phyloP scores from a whole-genome alignment of 345 rosid species.

The Sonneratia caseolaris region DNA sequence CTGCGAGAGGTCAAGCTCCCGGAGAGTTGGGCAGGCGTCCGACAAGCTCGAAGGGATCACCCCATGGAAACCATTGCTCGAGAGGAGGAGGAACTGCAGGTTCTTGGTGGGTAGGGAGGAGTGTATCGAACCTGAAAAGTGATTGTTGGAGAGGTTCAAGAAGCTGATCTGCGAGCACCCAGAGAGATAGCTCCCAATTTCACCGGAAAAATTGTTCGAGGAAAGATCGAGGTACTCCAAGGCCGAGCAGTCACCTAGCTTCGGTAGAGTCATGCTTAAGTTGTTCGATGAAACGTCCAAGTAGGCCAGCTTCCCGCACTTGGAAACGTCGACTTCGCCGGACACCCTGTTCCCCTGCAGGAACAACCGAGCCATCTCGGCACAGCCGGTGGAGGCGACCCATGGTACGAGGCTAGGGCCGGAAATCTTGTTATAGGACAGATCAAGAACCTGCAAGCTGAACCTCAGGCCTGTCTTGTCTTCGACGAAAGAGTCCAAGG shows the following conservation, averaged over 20 bases:
- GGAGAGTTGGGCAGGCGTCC: slow-evolving; percentile 57
- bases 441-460: slow-evolving; percentile 57
- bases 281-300: slow-evolving; percentile 74
- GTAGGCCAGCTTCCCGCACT: slow-evolving; percentile 42
- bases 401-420: slow-evolving; percentile 44
- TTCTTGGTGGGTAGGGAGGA: slow-evolving; percentile 39
- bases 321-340: slow-evolving; percentile 62
- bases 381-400: slow-evolving; percentile 54
- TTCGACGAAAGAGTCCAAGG: slow-evolving; percentile 31
- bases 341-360: slow-evolving; percentile 57
- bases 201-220: slow-evolving; percentile 52
- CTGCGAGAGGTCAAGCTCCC: slow-evolving; percentile 62
- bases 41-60: slow-evolving; percentile 54
- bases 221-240: slow-evolving; percentile 72
- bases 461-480: slow-evolving; percentile 41
- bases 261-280: slow-evolving; percentile 42
- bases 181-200: slow-evolving; percentile 44
- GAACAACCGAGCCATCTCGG: slow-evolving; percentile 33
- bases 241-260: slow-evolving; percentile 55
- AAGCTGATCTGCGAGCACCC: slow-evolving; percentile 45
- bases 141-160: slow-evolving; percentile 58
- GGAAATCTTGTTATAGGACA: slow-evolving; percentile 50
- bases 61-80: slow-evolving; percentile 48
- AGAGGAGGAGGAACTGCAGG: slow-evolving; percentile 45
- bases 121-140: slow-evolving; percentile 50